phyloP scores from a whole-genome alignment of 225 moss, liverwort and hornwort genomes.

The Bryum argenteum region DNA sequence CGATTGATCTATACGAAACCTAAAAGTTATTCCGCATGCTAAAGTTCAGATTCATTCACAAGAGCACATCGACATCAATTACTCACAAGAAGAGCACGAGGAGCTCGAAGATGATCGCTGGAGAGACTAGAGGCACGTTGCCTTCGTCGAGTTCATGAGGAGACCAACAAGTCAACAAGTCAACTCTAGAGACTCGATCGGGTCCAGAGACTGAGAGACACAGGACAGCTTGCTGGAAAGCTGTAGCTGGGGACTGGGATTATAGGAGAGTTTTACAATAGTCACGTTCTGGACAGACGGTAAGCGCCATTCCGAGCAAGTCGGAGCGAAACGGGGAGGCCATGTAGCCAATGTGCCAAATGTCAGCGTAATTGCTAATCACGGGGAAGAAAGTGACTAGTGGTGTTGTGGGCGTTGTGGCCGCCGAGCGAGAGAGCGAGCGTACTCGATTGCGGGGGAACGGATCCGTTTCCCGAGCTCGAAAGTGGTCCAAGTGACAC shows the following conservation, averaged over 20 bases:
- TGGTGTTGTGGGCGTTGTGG: neutral
- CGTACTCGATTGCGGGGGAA: neutral
- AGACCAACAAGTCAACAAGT: neutral
- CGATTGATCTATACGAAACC: too few relatives aligned
- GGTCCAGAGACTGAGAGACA: fast-evolving
- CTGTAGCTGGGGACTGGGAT: neutral
- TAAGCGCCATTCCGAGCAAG: constrained; percentile 20
- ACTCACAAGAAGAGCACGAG: constrained; percentile 10
- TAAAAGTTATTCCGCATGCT: too few relatives aligned
- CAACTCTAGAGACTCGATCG: neutral
- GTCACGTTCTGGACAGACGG: neutral
- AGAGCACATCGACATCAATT: too few relatives aligned
- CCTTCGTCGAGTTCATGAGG: constrained; percentile 8
- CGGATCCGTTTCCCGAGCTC: neutral
- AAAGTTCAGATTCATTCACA: neutral
- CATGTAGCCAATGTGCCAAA: neutral
- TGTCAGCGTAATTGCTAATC: constrained; percentile 17
- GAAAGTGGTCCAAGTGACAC: neutral
- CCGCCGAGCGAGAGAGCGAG: constrained; percentile 13
- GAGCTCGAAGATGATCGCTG: neutral
- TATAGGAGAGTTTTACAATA: neutral
- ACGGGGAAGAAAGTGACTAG: neutral
- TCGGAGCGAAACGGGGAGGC: constrained; percentile 29
- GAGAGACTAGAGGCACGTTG: neutral
- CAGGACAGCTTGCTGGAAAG: too few relatives aligned